These are phyloP conservation scores for Boletus reticulatus DNA, from an alignment of 768 basidiomycete species.

Conservation along the genomic window DNA sequence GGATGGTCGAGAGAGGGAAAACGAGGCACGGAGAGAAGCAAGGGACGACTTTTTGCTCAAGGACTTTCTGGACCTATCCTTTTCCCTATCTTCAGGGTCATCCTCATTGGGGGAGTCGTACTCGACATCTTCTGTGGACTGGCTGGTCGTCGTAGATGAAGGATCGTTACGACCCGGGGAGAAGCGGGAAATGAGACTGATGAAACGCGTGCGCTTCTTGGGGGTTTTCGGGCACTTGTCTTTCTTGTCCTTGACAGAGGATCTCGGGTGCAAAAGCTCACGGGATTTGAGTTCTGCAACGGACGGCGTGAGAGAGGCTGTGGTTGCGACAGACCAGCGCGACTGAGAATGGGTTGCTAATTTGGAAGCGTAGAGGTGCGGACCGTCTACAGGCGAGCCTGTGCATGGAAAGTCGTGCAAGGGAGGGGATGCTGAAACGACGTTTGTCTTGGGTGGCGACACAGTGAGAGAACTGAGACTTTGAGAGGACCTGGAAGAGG, in stretches of 20 bases:
- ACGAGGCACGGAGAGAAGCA: constrained; percentile 30
- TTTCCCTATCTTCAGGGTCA: constrained; percentile 19
- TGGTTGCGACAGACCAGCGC: constrained; percentile 32
- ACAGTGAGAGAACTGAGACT: not conserved
- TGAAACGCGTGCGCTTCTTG: constrained; percentile 32
- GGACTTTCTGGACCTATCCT: constrained; percentile 13
- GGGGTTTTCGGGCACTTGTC: constrained; percentile 25
- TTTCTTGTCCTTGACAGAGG: constrained; percentile 18
- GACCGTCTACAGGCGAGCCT: not conserved
- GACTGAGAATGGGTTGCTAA: constrained; percentile 14
- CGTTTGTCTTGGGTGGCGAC: constrained; percentile 1
- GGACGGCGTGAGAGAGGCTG: constrained; percentile 26
- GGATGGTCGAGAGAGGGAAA: constrained; percentile 29
- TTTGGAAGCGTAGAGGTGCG: constrained; percentile 3
- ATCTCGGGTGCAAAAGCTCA: constrained; percentile 7
- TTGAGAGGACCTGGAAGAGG: constrained; percentile 9
- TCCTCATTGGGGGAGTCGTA: constrained; percentile 24
- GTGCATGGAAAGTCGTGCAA: not conserved
- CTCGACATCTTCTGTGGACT: constrained; percentile 6
- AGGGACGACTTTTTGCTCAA: constrained; percentile 30
- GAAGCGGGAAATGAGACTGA: constrained; percentile 31
- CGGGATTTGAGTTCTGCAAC: constrained; percentile 7
- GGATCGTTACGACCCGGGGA: constrained; percentile 29
- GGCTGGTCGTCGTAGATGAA: constrained; percentile 3
- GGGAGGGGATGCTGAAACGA: constrained; percentile 10